These are phyloP conservation scores for Artemisia annua DNA, from an alignment of 129 eudicot genomes.

Conservation along the genomic window DNA sequence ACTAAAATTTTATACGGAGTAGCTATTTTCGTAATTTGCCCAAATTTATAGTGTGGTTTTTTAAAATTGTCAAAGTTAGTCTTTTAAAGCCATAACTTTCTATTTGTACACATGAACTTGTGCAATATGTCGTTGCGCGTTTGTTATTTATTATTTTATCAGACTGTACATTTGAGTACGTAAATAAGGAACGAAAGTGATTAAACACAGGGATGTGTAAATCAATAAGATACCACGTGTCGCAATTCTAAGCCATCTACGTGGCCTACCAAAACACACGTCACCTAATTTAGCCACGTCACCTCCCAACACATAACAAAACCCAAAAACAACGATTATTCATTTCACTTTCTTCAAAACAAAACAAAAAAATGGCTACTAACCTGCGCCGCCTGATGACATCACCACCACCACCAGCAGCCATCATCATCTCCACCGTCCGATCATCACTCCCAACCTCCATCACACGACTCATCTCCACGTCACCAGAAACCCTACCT, in stretches of 20 bases:
- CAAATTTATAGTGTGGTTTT: no score
- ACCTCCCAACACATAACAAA: not conserved
- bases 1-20: no score
- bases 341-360: not conserved
- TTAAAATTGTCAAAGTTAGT: no score
- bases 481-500: slow-evolving; percentile 37
- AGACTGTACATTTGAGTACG: no score
- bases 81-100: no score
- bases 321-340: not conserved
- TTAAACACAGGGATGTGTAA: no score
- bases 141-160: no score
- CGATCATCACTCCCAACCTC: slow-evolving; percentile 34
- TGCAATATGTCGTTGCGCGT: no score
- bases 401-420: slow-evolving; percentile 24
- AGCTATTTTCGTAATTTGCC: no score
- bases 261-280: slow-evolving; percentile 8
- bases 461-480: slow-evolving; percentile 45
- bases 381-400: slow-evolving; percentile 56
- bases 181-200: no score
- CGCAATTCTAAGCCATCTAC: not conserved
- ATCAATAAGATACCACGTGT: no score
- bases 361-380: slow-evolving; percentile 34
- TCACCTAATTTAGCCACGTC: slow-evolving; percentile 20
- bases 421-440: slow-evolving; percentile 18
- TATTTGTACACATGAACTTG: no score